Percentiles rank a stretch among this genome's conserved stretches.
Evolutionary conservation across 148 eudicot genomes (phyloP).

Genomic region (Arctostaphylos glauca): DNA sequence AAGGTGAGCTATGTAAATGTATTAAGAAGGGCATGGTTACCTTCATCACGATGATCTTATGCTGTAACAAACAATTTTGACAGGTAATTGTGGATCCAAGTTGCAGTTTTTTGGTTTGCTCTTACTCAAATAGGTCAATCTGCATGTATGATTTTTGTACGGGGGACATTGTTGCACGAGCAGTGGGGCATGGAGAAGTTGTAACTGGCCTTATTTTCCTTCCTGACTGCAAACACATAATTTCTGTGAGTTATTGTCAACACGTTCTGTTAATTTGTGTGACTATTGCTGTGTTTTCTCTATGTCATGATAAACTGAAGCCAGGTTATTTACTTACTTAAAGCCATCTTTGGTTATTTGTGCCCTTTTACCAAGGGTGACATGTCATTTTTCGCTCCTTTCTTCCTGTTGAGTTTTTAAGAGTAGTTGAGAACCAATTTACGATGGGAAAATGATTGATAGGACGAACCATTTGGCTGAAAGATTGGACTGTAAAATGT

Average conservation of each 20-base stretch:
- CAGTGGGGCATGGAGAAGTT: constrained; percentile 51
- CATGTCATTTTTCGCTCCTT: background rate
- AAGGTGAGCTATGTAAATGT: constrained; percentile 32
- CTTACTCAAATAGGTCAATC: constrained; percentile 47
- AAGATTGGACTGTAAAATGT: background rate
- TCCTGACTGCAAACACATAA: constrained; percentile 53
- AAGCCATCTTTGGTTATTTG: background rate
- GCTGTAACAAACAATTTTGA: constrained; percentile 10
- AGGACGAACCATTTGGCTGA: background rate
- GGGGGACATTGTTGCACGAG: constrained; percentile 55
- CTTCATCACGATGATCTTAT: constrained; percentile 20
- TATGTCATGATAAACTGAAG: background rate
- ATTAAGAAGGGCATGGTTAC: constrained; percentile 4
- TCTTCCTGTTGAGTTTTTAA: background rate
- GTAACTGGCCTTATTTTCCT: constrained; percentile 47
- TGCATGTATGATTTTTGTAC: constrained; percentile 46
- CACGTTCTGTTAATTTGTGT: background rate
- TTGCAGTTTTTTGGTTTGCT: constrained; percentile 54
- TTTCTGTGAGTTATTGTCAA: constrained; percentile 43
- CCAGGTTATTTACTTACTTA: background rate
- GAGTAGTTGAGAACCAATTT: background rate
- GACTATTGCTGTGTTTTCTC: constrained; percentile 1
- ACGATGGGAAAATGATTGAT: background rate
- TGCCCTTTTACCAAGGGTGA: background rate
- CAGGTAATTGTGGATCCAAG: constrained; percentile 56